Evolutionary conservation across 192 early-diverging fungal genomes (phyloP), one percentile per base, ranked within the genome.

Genomic region (Backusella tarrabulga): DNA sequence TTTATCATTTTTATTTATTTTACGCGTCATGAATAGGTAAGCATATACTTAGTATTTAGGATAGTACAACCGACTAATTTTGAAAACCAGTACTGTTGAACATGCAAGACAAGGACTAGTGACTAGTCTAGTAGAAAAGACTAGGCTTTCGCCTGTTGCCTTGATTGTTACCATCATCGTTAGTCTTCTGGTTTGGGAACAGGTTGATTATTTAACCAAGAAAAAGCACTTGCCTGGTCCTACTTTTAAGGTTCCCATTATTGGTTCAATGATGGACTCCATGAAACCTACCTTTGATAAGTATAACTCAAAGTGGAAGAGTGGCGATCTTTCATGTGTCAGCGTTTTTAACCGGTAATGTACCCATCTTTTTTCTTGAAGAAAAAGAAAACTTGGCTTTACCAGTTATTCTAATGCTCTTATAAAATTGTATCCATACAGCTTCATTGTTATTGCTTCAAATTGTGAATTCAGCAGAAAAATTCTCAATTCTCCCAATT

Each of bases 281-380:
- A 54, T 85, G 5, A 68, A 85, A 40, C 84, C 84, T 26, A 85
- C 81, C 6, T 85, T 85, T 80, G 84, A 85, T 44, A 83, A 83
- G 17, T 85, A 85, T 21, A 77, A 84, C 46, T 63, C 50, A 46
- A 85, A 83, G 29, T 85, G 82, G 84, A 85, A 85, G 60, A 81
- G 82, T 74, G 84, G 84, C 21, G 69, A 78, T 14, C 72, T 85
- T 17, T 80, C 78, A 34, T 83, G 80, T 68, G 79, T 85, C 17
- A 70, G 77, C 40, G 84, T 85, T 40, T 85, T 85, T 76, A 74
- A 85, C 66, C 68, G 83, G 83, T 83, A 80, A 76, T 34, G 15
- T 60, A 23, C 11, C 9, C 21, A 1, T 9, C 21, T 8, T 23
- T 56, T 56, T 11, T 23, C 26, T 26, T 26, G 1, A 12, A 26